Evolutionary conservation across 495 filamentous ascomycete genomes (phyloP), one percentile per base, ranked within the genome.

Genomic region (Xylaria flabelliformis): DNA sequence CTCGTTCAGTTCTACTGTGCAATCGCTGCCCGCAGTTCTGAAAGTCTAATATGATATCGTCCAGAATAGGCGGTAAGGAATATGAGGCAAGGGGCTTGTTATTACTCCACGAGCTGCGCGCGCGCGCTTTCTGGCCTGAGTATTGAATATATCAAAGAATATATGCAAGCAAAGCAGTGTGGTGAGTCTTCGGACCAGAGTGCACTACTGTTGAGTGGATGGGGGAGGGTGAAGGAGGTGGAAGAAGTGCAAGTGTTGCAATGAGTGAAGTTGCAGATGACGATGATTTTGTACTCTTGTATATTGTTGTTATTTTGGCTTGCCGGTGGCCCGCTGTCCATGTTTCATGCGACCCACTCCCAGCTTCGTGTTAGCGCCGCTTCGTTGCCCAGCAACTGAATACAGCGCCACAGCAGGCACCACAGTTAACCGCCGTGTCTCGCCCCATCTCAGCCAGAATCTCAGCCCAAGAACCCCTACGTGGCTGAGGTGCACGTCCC

Each of bases 231-330:
- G 46, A 46, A 50, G 56, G 39, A 71, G 53, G 64, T 19, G 58
- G 26, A 58, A 64, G 66, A 51, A 68, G 55, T 68, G 71, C 7
- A 51, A 69, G 50, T 66, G 44, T 69, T 48, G 39, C 42, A 46
- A 59, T 51, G 26, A 65, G 69, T 12, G 41, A 46, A 36, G 32
- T 70, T 66, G 64, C 67, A 67, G 76, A 67, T 69, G 76, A 78
- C 46, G 77, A 73, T 78, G 77, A 77, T 77, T 72, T 78, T 79
- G 77, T 76, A 78, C 77, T 73, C 46, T 67, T 78, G 75, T 74
- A 73, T 77, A 73, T 74, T 74, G 73, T 79, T 79, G 73, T 79
- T 79, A 75, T 78, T 74, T 41, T 79, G 74, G 74, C 73, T 70
- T 70, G 29, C 74, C 72, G n/a, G 59, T 3, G 34, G 32, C 12